Percentiles rank a stretch among this genome's conserved stretches.
These are phyloP conservation scores for Vinca major DNA, from an alignment of 305 asterid species.

Conservation along the genomic window DNA sequence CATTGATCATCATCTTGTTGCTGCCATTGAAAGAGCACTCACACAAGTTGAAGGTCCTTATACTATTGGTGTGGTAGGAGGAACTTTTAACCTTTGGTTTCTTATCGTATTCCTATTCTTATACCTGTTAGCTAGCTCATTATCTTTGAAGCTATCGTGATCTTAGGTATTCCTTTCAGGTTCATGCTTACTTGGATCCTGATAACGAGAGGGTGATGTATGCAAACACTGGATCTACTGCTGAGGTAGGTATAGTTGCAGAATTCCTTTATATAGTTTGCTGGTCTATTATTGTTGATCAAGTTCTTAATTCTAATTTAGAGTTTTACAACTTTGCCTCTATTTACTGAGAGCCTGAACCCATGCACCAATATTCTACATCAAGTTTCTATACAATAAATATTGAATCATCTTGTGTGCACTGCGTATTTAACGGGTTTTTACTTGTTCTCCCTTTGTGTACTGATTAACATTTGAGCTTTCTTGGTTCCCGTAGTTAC, in stretches of 20 bases:
- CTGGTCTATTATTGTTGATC: background rate
- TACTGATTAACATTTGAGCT: background rate
- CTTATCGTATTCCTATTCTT: constrained; percentile 6
- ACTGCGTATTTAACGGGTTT: background rate
- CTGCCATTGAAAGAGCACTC: constrained; percentile 76
- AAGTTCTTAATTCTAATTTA: background rate
- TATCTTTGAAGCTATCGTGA: constrained; percentile 17
- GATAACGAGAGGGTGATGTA: constrained; percentile 37
- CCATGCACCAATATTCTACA: background rate
- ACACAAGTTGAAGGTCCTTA: constrained; percentile 64
- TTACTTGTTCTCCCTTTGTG: background rate
- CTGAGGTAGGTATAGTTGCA: constrained; percentile 49
- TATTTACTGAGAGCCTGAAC: background rate
- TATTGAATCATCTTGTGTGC: background rate
- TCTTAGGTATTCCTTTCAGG: constrained; percentile 36
- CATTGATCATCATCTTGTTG: constrained; percentile 52
- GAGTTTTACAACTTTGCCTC: background rate
- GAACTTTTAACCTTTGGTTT: constrained; percentile 10
- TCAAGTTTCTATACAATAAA: background rate
- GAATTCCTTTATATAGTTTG: constrained; percentile 11
- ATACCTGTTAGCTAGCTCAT: constrained; percentile 13
- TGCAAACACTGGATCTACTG: constrained; percentile 77
- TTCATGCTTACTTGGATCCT: constrained; percentile 57
- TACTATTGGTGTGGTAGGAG: constrained; percentile 85
- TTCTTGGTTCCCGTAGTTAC: background rate